Percentiles rank a stretch among this genome's conserved stretches.
Evolutionary conservation across 352 stramenopile species (phyloP).

Genomic region (Phytophthora colocasiae): DNA sequence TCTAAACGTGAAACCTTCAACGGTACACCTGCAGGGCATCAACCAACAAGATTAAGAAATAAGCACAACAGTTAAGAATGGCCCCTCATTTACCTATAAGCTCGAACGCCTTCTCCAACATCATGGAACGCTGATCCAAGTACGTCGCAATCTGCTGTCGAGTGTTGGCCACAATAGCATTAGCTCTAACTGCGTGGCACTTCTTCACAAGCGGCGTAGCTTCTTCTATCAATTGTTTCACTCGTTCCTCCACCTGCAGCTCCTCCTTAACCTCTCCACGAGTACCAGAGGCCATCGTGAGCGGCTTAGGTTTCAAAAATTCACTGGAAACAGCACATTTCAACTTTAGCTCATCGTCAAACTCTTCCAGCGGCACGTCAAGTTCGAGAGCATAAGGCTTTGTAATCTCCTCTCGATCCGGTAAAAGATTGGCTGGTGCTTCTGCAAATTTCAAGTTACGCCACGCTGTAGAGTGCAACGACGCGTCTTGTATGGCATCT

Average conservation of each 20-base stretch:
- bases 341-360: slow-evolving; percentile 37
- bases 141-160: slow-evolving; percentile 53
- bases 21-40: slow-evolving; percentile 14
- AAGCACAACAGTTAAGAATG: neutral
- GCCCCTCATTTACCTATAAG: slow-evolving; percentile 18
- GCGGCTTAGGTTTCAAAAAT: slow-evolving; percentile 23
- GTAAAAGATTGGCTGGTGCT: slow-evolving; percentile 54
- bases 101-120: slow-evolving; percentile 34
- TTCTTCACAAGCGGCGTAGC: slow-evolving; percentile 45
- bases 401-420: slow-evolving; percentile 23
- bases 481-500: slow-evolving; percentile 51
- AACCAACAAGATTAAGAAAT: slow-evolving; percentile 5
- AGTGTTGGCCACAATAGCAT: slow-evolving; percentile 45
- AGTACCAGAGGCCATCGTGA: slow-evolving; percentile 37
- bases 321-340: slow-evolving; percentile 39
- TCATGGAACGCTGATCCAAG: slow-evolving; percentile 32
- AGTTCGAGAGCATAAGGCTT: slow-evolving; percentile 46
- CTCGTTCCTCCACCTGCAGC: slow-evolving; percentile 37
- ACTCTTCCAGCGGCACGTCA: slow-evolving; percentile 51
- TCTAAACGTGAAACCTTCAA: slow-evolving; percentile 53
- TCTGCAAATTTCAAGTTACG: slow-evolving; percentile 47
- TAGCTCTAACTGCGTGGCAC: slow-evolving; percentile 36
- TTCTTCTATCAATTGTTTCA: slow-evolving; percentile 51
- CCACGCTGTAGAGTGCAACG: slow-evolving; percentile 74
- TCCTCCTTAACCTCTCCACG: slow-evolving; percentile 29